A percentile compares a stretch with the other conserved stretches of the same genome.
These are phyloP conservation scores for Gastrolobium bilobum DNA, from an alignment of 306 rosid species.

Conservation along the genomic window DNA sequence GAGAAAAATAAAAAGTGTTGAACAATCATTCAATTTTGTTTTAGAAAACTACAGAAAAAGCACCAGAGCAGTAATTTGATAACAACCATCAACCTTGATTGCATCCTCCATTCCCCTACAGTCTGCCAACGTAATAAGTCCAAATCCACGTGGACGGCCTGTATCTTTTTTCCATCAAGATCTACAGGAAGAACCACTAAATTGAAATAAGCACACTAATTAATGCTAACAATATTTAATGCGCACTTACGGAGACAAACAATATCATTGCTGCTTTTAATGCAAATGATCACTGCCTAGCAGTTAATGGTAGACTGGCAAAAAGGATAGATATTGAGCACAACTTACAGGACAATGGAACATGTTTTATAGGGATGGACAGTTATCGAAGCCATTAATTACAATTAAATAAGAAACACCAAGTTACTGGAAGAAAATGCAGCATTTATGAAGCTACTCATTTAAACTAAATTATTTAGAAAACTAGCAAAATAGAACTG, in stretches of 20 bases:
- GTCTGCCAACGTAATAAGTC: no score
- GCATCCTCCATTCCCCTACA: no score
- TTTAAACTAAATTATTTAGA: conserved; percentile 17
- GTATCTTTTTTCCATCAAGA: conserved; percentile 96
- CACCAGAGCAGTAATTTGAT: conserved; percentile 13
- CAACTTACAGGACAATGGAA: neutral
- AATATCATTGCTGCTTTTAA: conserved; percentile 33
- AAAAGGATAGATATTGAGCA: conserved; percentile 8
- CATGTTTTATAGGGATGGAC: neutral
- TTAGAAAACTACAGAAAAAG: conserved; percentile 11
- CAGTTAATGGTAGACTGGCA: conserved; percentile 1
- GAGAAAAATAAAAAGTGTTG: neutral
- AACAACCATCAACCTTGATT: neutral
- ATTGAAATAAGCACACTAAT: conserved; percentile 34
- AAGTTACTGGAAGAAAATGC: conserved; percentile 9
- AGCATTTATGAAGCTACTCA: conserved; percentile 25
- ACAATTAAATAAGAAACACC: conserved; percentile 38
- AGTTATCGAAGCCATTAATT: neutral
- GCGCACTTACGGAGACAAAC: conserved; percentile 30
- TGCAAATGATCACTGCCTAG: conserved; percentile 37
- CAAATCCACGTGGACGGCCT: conserved; percentile 92
- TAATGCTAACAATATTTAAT: conserved; percentile 36
- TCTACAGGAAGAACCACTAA: conserved; percentile 67
- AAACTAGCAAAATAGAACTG: conserved; percentile 21
- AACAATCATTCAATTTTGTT: neutral